Base-by-base conservation (phyloP, 805 yeast species). In the Ascoidea tarda region DNA sequence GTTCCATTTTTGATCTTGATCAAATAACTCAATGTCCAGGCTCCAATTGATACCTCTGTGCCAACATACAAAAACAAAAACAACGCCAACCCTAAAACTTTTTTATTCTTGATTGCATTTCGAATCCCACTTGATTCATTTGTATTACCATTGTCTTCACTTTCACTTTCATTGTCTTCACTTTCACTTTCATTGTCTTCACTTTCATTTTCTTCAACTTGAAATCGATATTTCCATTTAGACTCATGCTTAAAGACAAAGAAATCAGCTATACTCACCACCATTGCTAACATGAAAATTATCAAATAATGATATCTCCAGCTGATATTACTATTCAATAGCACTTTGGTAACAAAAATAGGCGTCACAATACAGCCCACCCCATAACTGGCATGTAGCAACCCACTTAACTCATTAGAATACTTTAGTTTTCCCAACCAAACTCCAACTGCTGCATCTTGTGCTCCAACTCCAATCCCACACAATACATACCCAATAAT, bases 351-450 rank as follows among this genome's bases (percentile, higher is more conserved):
- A 3, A 83, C 81, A 33, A 81, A 62, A 16, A 86, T 73, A 1
- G 95, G 90, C 1, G 87, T 74, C 1, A 81, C 57, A 49, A 86
- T 79, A 1, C 89, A 87, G 2, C 90, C 89, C 2, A 79, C 58
- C 0, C 95, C 95, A 63, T 84, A 85, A 12, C 71, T 61, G 0
- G 87, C 90, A 66, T 85, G 93, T 54, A 77, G 68, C 32, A 71
- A 63, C 1, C 90, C 86, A 65, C 83, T 70, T 54, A 77, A 69
- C 51, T 74, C 76, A 49, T 84, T 79, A 50, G 78, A 73, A 54
- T 78, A 77, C 31, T 71, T 71, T 45, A 81, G 63, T 50, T 73
- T 61, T 6, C 66, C 62, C 46, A 64, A 57, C 73, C 78, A 81
- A 14, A 77, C 67, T 58, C 78, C 79, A 59, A 78, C 64, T 6